Conservation (phyloP, 768 basidiomycete genomes). For the Suillus tomentosus region DNA sequence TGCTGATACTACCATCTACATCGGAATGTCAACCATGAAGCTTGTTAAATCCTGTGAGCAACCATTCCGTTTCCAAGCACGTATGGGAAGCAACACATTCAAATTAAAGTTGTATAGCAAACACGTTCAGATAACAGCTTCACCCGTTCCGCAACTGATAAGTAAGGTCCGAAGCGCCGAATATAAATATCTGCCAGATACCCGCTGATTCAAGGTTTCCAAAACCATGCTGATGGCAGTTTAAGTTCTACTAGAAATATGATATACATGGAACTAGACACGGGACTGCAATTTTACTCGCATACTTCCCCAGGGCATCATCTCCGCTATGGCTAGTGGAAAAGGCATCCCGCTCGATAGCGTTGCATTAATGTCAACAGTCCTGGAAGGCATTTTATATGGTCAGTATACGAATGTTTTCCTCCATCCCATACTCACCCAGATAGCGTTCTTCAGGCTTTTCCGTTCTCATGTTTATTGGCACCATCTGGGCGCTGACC, state of each 20-base stretch:
- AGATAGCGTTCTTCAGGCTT: constrained; percentile 26
- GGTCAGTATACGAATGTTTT: neutral
- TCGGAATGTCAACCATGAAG: no score
- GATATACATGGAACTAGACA: neutral
- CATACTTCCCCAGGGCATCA: neutral
- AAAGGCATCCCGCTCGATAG: constrained; percentile 13
- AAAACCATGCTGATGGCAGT: no score
- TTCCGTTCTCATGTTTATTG: constrained; percentile 38
- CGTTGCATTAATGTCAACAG: constrained; percentile 21
- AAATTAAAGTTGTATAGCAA: neutral
- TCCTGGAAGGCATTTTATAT: constrained; percentile 25
- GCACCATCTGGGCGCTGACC: constrained; percentile 29
- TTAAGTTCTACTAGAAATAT: no score
- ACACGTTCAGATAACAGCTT: neutral
- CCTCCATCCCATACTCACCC: neutral
- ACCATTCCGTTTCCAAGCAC: no score
- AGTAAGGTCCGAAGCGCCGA: neutral
- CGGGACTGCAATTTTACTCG: neutral
- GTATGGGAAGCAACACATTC: neutral
- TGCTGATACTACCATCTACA: no score
- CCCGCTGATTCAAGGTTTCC: neutral
- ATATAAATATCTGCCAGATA: neutral
- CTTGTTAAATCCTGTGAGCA: no score
- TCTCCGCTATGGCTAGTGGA: neutral
- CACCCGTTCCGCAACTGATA: neutral